Base-by-base conservation (phyloP, 148 eudicot species). In the Cornus kousa region DNA sequence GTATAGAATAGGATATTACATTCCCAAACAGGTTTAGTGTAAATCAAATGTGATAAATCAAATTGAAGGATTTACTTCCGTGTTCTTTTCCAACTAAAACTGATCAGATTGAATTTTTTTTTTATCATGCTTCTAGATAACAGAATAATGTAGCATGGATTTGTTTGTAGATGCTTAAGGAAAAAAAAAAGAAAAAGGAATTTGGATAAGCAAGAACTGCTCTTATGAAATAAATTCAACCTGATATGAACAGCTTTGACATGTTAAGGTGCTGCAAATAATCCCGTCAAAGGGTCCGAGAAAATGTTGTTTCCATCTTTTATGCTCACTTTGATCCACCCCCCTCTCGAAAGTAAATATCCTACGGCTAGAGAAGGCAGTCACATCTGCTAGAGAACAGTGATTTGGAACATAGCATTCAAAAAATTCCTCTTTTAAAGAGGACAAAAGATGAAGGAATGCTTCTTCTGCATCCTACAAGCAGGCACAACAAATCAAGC, bases 401-500 rank as follows among this genome's bases (percentile, higher is more conserved):
- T 68, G 68, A 75, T 68, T 76, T 74, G 87, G 88, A 81, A 78
- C 77, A 89, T 80, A 85, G 75, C 84, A 85, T 53, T 88, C 94
- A 64, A 90, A 85, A 81, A 92, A 73, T 86, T 95, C 99, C 67
- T 90, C 97, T 85, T 95, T 91, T 86, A 95, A 74, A 65, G 97
- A 91, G 79, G 97, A 89, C 59, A 95, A 85, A 75, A 95, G 89
- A 90, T 88, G 97, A 79, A 88, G 87, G 75, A 95, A 89, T 79
- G 97, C 97, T 88, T 95, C 99, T 81, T 91, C 99, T 37, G 97
- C 97, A 87, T 95, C 99, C 99, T 95, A 87, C 72, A 75, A 79
- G 43, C 82, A 67, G 55, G 72, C 78, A 81, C 62, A 71, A 74
- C 20, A 23, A 22, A 74, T 80, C 68, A 80, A 73, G 81, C 48